Conservation (phyloP, 1,284 basidiomycete species). For the Ganoderma leucocontextum region DNA sequence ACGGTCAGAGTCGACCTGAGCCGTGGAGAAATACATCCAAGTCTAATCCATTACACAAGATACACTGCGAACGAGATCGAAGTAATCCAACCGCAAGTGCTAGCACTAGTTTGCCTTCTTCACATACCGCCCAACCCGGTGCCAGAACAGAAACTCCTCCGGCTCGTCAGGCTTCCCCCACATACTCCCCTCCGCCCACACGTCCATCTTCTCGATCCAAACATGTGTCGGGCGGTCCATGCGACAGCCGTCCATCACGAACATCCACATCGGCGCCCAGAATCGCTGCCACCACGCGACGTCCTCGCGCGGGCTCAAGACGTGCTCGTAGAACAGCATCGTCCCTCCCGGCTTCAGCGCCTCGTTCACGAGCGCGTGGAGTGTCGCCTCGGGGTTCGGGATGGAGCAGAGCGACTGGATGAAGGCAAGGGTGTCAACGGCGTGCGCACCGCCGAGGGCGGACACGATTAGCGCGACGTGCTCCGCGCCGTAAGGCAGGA, state of each 20-base stretch:
- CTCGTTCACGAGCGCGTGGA: constrained; percentile 52
- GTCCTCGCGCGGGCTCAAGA: constrained; percentile 56
- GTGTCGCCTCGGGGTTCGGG: constrained; percentile 54
- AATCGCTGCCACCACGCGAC: constrained; percentile 73
- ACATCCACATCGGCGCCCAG: constrained; percentile 72
- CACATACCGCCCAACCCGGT: constrained; percentile 60
- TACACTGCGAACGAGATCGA: background rate
- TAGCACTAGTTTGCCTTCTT: constrained; percentile 42
- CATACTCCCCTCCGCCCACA: constrained; percentile 51
- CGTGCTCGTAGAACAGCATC: constrained; percentile 73
- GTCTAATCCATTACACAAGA: background rate
- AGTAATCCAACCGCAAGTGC: background rate
- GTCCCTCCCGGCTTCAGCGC: constrained; percentile 67
- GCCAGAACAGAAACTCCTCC: constrained; percentile 64
- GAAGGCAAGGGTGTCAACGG: constrained; percentile 64
- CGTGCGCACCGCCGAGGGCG: constrained; percentile 45
- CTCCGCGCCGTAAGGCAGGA: constrained; percentile 65
- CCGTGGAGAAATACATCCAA: background rate
- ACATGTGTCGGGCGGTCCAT: constrained; percentile 59
- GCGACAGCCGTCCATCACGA: constrained; percentile 32
- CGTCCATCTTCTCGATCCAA: constrained; percentile 54
- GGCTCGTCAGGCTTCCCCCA: constrained; percentile 54
- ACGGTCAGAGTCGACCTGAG: too few relatives aligned
- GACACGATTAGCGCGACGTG: constrained; percentile 46
- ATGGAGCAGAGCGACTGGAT: constrained; percentile 69